phyloP scores from a whole-genome alignment of 192 early-diverging fungal genomes.

The Endogone sp. region DNA sequence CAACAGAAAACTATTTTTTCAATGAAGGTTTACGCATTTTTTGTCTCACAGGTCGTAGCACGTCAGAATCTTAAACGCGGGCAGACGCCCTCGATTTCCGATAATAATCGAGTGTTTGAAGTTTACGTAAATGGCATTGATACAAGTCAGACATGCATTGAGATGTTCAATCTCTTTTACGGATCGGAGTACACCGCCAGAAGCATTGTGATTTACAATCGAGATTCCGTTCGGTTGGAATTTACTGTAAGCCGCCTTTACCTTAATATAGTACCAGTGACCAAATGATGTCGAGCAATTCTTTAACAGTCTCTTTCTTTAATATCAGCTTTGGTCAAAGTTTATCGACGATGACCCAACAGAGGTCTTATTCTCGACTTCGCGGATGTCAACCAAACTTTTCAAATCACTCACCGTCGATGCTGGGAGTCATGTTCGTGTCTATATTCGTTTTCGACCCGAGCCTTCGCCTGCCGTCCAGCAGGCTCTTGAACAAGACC shows the following conservation, averaged over 20 bases:
- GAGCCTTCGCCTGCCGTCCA: slow-evolving; percentile 33
- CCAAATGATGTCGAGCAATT: too few species aligned
- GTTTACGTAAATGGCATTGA: slow-evolving; percentile 67
- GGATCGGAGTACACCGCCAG: slow-evolving; percentile 68
- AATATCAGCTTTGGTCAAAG: slow-evolving; percentile 54
- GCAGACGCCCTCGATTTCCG: slow-evolving; percentile 16
- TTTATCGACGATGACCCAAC: slow-evolving; percentile 55
- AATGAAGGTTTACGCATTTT: background rate
- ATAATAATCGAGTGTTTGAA: slow-evolving; percentile 66
- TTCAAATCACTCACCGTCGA: slow-evolving; percentile 66
- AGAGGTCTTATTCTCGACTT: slow-evolving; percentile 76
- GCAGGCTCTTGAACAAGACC: slow-evolving; percentile 36
- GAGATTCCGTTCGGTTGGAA: slow-evolving; percentile 69
- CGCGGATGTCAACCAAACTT: slow-evolving; percentile 64
- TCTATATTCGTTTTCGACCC: slow-evolving; percentile 67
- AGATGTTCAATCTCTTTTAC: slow-evolving; percentile 69
- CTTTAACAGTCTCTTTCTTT: too few species aligned
- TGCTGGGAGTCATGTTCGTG: slow-evolving; percentile 57
- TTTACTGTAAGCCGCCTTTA: slow-evolving; percentile 51
- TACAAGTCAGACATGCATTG: slow-evolving; percentile 46
- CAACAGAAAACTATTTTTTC: background rate
- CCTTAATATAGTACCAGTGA: background rate
- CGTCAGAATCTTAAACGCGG: slow-evolving; percentile 41
- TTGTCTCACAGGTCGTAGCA: slow-evolving; percentile 34
- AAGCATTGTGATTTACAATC: slow-evolving; percentile 70